Conservation (phyloP, 352 stramenopile species). For the Phytophthora cryptogea region DNA sequence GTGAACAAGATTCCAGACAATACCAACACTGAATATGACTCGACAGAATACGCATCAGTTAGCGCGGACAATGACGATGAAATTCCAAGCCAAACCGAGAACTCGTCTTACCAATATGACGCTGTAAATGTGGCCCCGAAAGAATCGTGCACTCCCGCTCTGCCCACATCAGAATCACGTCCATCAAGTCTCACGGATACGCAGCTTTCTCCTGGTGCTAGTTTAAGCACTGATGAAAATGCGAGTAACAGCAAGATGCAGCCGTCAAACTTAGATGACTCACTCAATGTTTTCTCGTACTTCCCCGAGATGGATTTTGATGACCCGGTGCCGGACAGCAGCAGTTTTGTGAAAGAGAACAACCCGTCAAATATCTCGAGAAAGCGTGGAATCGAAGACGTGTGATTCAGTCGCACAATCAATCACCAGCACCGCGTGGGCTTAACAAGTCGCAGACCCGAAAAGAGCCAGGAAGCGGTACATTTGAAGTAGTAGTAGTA, state of each 20-base stretch:
- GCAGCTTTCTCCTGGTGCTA: constrained; percentile 11
- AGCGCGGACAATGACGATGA: constrained; percentile 6
- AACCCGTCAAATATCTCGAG: constrained; percentile 47
- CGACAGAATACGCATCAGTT: constrained; percentile 6
- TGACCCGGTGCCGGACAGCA: constrained; percentile 62
- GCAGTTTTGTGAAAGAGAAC: constrained; percentile 72
- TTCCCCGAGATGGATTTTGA: constrained; percentile 79
- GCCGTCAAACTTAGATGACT: constrained; percentile 47
- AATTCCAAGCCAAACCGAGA: constrained; percentile 5
- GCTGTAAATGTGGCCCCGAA: constrained; percentile 11
- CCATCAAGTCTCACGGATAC: constrained; percentile 19
- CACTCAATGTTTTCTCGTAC: constrained; percentile 76
- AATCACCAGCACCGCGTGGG: constrained; percentile 12
- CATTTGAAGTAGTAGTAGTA: constrained; percentile 10
- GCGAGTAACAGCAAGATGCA: constrained; percentile 25
- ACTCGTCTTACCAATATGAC: constrained; percentile 14
- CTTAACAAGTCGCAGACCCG: constrained; percentile 2
- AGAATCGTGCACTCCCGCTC: constrained; percentile 1
- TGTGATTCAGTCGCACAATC: constrained; percentile 37
- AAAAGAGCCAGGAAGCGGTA: constrained; percentile 17
- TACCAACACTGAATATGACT: background rate
- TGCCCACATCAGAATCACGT: constrained; percentile 21
- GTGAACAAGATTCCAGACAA: constrained; percentile 8
- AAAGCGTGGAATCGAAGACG: constrained; percentile 70
- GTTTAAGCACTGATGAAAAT: constrained; percentile 10